Conservation (phyloP, 2,329 filamentous ascomycete genomes). For the Leptoxyphium fumago region DNA sequence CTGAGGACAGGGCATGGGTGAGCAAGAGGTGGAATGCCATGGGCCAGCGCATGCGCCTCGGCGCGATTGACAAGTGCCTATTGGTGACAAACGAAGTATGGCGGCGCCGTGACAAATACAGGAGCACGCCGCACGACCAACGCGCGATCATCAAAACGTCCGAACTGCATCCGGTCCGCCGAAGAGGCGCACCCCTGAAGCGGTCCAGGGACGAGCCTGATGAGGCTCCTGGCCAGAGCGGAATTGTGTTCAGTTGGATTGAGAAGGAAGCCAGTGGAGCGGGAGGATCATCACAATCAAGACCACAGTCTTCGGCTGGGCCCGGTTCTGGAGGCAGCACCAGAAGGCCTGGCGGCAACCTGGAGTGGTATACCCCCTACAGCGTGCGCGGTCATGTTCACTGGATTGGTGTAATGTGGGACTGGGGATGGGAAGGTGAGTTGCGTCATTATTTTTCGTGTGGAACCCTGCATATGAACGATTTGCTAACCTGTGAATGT, state of each 20-base stretch:
- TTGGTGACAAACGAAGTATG: slow-evolving; percentile 54
- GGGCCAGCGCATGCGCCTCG: slow-evolving; percentile 47
- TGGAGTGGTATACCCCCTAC: slow-evolving; percentile 38
- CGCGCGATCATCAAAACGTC: slow-evolving; percentile 23
- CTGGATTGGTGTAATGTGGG: slow-evolving; percentile 58
- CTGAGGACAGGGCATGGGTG: slow-evolving; percentile 51
- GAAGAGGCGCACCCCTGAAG: slow-evolving; percentile 11
- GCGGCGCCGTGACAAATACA: slow-evolving; percentile 43
- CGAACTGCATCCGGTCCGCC: slow-evolving; percentile 15
- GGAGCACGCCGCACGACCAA: slow-evolving; percentile 16
- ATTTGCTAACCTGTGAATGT: neutral
- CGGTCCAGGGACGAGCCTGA: slow-evolving; percentile 7
- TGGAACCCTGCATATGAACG: neutral
- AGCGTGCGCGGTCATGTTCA: slow-evolving; percentile 52
- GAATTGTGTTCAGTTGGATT: slow-evolving; percentile 20
- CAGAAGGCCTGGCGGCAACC: neutral
- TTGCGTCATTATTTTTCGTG: slow-evolving; percentile 9
- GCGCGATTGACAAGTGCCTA: slow-evolving; percentile 50
- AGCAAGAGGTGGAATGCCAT: slow-evolving; percentile 47
- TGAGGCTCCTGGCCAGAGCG: slow-evolving; percentile 15
- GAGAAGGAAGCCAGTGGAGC: slow-evolving; percentile 4
- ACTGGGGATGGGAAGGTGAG: slow-evolving; percentile 59
- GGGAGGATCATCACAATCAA: slow-evolving; percentile 1
- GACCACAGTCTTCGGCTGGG: neutral
- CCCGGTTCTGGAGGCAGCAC: neutral